A percentile compares a stretch with the other conserved stretches of the same genome.
Conservation (phyloP, 371 early-diverging fungal genomes). For the Rhizomucor miehei region DNA sequence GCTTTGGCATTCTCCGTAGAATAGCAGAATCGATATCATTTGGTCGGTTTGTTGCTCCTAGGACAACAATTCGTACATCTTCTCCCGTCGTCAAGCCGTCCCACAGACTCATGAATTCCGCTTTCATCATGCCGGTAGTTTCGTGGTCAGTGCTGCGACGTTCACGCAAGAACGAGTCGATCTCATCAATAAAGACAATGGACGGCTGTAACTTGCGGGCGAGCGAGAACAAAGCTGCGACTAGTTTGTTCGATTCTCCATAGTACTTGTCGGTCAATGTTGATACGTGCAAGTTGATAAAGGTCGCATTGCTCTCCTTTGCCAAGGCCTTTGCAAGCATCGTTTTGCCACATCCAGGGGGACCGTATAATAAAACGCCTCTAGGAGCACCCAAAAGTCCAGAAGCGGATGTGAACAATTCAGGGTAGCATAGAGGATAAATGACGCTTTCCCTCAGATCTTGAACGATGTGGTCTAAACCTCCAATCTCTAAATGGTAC, state of each 20-base stretch:
- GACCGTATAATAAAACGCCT: constrained; percentile 93
- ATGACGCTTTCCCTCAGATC: constrained; percentile 93
- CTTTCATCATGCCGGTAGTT: constrained; percentile 96
- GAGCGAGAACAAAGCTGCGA: constrained; percentile 88
- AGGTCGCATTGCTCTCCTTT: constrained; percentile 92
- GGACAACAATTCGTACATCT: constrained; percentile 74
- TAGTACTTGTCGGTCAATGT: constrained; percentile 97
- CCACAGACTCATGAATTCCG: constrained; percentile 98
- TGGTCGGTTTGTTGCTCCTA: constrained; percentile 97
- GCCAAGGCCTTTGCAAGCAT: constrained; percentile 98
- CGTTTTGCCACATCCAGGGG: constrained; percentile 97
- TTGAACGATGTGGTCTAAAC: constrained; percentile 88
- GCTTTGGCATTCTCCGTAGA: constrained; percentile 95
- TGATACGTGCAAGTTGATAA: constrained; percentile 94
- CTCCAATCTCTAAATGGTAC: constrained; percentile 76
- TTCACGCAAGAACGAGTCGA: constrained; percentile 95
- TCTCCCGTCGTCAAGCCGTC: constrained; percentile 90
- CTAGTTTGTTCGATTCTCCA: constrained; percentile 95
- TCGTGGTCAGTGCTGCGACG: constrained; percentile 91
- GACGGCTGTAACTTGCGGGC: constrained; percentile 93
- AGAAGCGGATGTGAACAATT: constrained; percentile 82
- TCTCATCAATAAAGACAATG: constrained; percentile 98
- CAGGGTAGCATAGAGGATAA: constrained; percentile 89
- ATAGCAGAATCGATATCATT: constrained; percentile 96
- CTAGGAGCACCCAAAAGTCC: constrained; percentile 91